Evolutionary conservation across 2,329 filamentous ascomycete genomes (phyloP).

Genomic region (Arthrobotrys iridis): DNA sequence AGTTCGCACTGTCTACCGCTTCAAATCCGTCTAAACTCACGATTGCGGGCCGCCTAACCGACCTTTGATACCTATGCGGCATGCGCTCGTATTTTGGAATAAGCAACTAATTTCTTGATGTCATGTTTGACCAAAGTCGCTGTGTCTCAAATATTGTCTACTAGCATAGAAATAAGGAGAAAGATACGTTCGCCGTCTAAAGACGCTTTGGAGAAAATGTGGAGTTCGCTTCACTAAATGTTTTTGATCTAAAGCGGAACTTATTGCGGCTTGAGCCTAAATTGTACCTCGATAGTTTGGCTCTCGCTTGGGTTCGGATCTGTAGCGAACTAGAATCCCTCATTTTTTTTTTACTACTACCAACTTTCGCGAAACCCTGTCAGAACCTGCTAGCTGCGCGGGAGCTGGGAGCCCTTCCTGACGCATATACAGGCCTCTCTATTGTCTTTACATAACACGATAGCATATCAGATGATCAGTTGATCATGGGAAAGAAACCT

Average conservation of each 20-base stretch:
- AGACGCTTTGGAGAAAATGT: neutral
- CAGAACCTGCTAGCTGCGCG: too few relatives aligned
- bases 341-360: neutral
- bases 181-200: neutral
- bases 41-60: constrained; percentile 6
- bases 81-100: neutral
- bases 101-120: constrained; percentile 12
- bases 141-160: neutral
- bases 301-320: neutral
- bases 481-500: neutral
- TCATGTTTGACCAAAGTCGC: neutral
- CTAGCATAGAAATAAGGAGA: neutral
- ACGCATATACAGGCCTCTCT: neutral
- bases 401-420: neutral
- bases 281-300: neutral
- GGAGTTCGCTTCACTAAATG: neutral
- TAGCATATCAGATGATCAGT: neutral
- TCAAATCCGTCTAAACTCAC: neutral
- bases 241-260: neutral
- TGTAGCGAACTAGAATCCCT: neutral
- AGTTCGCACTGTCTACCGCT: neutral
- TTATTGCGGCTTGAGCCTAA: neutral
- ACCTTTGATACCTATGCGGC: neutral
- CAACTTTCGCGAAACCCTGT: neutral
- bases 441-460: neutral